A percentile compares a stretch with the other conserved stretches of the same genome.
Conservation (phyloP, 768 basidiomycete genomes). For the Russula griseocarnosa region DNA sequence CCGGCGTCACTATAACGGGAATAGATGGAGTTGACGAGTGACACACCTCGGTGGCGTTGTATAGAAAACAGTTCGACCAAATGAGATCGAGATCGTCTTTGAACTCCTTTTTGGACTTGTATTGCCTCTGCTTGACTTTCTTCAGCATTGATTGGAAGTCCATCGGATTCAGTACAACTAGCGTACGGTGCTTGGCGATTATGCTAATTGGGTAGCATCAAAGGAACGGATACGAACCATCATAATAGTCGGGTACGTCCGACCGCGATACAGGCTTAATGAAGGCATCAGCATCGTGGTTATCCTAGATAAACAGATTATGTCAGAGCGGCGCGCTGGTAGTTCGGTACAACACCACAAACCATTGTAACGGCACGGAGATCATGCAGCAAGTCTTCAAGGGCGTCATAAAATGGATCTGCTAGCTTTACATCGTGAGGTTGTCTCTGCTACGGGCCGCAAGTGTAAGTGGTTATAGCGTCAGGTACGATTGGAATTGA, state of each 20-base stretch:
- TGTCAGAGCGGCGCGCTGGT: conserved; percentile 32
- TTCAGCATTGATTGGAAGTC: conserved; percentile 89
- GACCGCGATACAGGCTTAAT: conserved; percentile 86
- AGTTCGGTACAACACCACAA: conserved; percentile 36
- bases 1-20: conserved; percentile 13
- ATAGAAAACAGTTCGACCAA: conserved; percentile 92
- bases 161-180: conserved; percentile 95
- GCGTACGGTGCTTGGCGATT: conserved; percentile 1
- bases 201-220: not conserved
- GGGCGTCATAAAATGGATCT: conserved; percentile 90
- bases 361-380: conserved; percentile 74
- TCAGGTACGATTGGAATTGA: conserved; percentile 30
- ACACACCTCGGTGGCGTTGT: conserved; percentile 87
- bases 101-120: conserved; percentile 93
- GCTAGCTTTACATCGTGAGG: conserved; percentile 63
- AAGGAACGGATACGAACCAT: conserved; percentile 50
- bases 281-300: conserved; percentile 90
- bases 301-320: conserved; percentile 47
- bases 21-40: not conserved
- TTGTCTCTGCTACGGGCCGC: conserved; percentile 36
- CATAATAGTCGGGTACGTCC: conserved; percentile 92
- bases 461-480: conserved; percentile 31
- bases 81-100: conserved; percentile 92
- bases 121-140: conserved; percentile 88
- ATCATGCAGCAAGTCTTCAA: conserved; percentile 85